Evolutionary conservation across 140 eudicot species (phyloP).

Genomic region (Cichorium intybus): DNA sequence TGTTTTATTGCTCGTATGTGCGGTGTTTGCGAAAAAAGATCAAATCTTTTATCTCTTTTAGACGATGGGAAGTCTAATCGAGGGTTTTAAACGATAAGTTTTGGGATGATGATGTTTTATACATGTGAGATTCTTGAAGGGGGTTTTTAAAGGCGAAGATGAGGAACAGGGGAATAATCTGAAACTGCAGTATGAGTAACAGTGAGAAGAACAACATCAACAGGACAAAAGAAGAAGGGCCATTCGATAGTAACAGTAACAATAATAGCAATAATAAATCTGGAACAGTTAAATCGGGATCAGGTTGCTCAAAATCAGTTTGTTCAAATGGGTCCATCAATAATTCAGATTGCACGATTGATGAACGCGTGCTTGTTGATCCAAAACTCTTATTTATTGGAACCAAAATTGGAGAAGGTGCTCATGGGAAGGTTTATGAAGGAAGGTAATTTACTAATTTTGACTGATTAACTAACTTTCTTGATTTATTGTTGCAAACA

Average conservation of each 20-base stretch:
- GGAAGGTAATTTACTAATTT: slow-evolving; percentile 55
- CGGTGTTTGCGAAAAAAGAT: slow-evolving; percentile 15
- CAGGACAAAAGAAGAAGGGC: slow-evolving; percentile 43
- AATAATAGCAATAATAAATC: slow-evolving; percentile 27
- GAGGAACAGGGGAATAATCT: slow-evolving; percentile 60
- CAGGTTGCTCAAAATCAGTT: slow-evolving; percentile 43
- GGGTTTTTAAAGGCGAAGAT: slow-evolving; percentile 30
- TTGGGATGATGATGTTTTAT: neutral
- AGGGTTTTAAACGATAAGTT: slow-evolving; percentile 4
- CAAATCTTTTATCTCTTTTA: neutral
- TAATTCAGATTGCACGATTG: slow-evolving; percentile 46
- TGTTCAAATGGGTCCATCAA: slow-evolving; percentile 54
- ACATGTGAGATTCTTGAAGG: slow-evolving; percentile 12
- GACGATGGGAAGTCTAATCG: slow-evolving; percentile 1
- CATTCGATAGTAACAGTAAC: slow-evolving; percentile 16
- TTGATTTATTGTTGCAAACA: neutral
- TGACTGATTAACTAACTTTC: neutral
- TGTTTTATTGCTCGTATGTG: slow-evolving; percentile 37
- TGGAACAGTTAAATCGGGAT: slow-evolving; percentile 38
- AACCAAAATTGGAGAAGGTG: slow-evolving; percentile 83
- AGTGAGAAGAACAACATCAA: slow-evolving; percentile 45
- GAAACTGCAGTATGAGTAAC: slow-evolving; percentile 65
- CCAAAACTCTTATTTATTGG: slow-evolving; percentile 82
- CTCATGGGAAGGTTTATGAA: slow-evolving; percentile 91
- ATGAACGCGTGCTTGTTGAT: slow-evolving; percentile 76